These are phyloP conservation scores for Russula emetica DNA, from an alignment of 768 basidiomycete genomes.

Conservation along the genomic window DNA sequence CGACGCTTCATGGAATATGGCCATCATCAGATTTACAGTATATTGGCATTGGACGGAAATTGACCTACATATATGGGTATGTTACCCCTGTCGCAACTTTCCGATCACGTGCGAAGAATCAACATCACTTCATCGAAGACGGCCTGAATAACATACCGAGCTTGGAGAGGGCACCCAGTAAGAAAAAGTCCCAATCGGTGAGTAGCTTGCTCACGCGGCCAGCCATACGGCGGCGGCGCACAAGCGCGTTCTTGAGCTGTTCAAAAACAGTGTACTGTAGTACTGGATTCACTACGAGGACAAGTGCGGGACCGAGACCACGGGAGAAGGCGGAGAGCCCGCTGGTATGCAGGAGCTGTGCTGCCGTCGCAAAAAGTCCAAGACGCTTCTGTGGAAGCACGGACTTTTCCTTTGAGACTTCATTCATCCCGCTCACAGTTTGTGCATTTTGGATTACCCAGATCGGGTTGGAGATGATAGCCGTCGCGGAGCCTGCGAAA, in stretches of 20 bases:
- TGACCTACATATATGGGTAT: slow-evolving; percentile 68
- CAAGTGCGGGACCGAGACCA: slow-evolving; percentile 89
- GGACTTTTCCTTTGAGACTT: slow-evolving; percentile 4
- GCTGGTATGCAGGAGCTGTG: slow-evolving; percentile 64
- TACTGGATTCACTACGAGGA: slow-evolving; percentile 92
- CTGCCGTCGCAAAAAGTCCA: slow-evolving; percentile 61
- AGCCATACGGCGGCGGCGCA: slow-evolving; percentile 55
- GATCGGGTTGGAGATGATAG: slow-evolving; percentile 86
- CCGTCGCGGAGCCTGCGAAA: slow-evolving; percentile 76
- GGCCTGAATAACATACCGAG: slow-evolving; percentile 50
- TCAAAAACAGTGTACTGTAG: slow-evolving; percentile 94
- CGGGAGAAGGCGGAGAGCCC: slow-evolving; percentile 86
- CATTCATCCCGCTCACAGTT: slow-evolving; percentile 56
- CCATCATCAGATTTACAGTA: slow-evolving; percentile 4
- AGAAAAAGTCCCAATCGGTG: slow-evolving; percentile 86
- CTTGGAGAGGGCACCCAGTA: slow-evolving; percentile 93
- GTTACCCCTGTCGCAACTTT: slow-evolving; percentile 50
- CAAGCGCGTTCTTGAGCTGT: slow-evolving; percentile 82
- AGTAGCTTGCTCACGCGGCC: slow-evolving; percentile 47
- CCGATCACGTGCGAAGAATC: slow-evolving; percentile 3
- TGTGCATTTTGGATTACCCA: slow-evolving; percentile 97
- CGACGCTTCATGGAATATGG: slow-evolving; percentile 41
- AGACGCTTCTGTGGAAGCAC: slow-evolving; percentile 45
- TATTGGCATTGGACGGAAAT: neutral
- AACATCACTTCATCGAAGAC: neutral